Base-by-base conservation (phyloP, 805 yeast species). In the Candida vaughaniae region DNA sequence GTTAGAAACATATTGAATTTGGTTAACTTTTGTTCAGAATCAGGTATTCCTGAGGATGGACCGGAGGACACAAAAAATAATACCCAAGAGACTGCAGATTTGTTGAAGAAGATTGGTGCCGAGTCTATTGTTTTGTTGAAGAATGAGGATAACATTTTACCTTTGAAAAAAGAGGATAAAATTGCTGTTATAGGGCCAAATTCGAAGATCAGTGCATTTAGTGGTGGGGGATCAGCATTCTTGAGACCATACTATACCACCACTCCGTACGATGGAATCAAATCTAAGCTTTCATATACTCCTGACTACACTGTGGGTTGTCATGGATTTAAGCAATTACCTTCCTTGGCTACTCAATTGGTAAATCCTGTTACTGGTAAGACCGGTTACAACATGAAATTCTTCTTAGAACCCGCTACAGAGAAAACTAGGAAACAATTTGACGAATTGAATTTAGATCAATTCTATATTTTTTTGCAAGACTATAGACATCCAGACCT, bases 211-310 rank as follows among this genome's bases (percentile, higher is more conserved):
- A 43, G 55, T 8, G 53, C 61, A 22, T 55, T 49, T 38, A 51
- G 60, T 41, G 66, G 66, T 9, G 66, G 66, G n/a, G 66, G 66
- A 3, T 56, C 63, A 5, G 64, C 66, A 7, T 41, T 57, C 15
- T 44, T 59, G 19, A 45, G 45, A 15, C 51, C 62, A 4, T 57
- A 58, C 41, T 51, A 54, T 42, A 39, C 48, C 8, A 52, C 58
- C 11, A 56, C 64, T 6, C 63, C 63, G 2, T 54, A 30, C 32
- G 56, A 53, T 29, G 34, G 47, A 17, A 52, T 53, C 29, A 20
- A 30, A 6, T 29, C 41, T 9, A 52, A 51, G 31, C 37, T 48
- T 12, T 29, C 29, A 8, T 42, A 45, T 27, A 17, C 39, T 5
- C 56, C 60, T 20, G 44, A 47, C 18, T 64, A 62, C 35, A 25